A percentile compares a stretch with the other conserved stretches of the same genome.
phyloP scores from a whole-genome alignment of 208 protist species.

The Naegleria fowleri region DNA sequence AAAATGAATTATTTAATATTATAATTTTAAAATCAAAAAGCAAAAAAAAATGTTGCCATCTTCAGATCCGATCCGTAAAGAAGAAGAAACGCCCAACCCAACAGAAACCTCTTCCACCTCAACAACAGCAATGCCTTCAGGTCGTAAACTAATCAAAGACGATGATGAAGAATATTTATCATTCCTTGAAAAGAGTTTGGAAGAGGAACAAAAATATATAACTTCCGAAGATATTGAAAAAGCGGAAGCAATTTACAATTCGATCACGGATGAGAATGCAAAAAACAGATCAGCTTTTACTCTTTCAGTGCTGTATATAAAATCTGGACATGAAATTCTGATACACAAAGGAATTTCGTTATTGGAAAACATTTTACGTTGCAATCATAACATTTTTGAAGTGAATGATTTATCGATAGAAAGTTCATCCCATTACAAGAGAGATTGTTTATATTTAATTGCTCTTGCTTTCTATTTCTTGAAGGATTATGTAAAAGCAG shows the following conservation, averaged over 20 bases:
- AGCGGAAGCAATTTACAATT: neutral
- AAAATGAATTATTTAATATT: no score
- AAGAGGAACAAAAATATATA: neutral
- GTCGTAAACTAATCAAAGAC: neutral
- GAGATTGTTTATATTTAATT: constrained; percentile 23
- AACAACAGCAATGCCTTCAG: neutral
- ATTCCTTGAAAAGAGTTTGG: neutral
- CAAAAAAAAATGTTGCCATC: no score
- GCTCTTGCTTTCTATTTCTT: neutral
- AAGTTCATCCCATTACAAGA: constrained; percentile 1
- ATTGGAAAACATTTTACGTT: neutral
- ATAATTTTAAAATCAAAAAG: no score
- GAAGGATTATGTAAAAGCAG: neutral
- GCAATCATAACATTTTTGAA: neutral
- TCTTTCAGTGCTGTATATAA: neutral
- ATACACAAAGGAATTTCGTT: neutral
- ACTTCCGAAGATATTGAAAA: neutral
- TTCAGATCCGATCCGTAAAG: no score
- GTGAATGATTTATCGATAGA: neutral
- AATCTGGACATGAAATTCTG: neutral
- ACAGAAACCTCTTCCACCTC: no score
- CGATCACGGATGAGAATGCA: neutral
- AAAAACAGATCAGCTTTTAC: neutral
- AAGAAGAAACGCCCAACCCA: no score
- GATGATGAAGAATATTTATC: neutral